Evolutionary conservation across 331 rosid species (phyloP), one percentile per base, ranked within the genome.

Genomic region (Pyracantha coccinea): DNA sequence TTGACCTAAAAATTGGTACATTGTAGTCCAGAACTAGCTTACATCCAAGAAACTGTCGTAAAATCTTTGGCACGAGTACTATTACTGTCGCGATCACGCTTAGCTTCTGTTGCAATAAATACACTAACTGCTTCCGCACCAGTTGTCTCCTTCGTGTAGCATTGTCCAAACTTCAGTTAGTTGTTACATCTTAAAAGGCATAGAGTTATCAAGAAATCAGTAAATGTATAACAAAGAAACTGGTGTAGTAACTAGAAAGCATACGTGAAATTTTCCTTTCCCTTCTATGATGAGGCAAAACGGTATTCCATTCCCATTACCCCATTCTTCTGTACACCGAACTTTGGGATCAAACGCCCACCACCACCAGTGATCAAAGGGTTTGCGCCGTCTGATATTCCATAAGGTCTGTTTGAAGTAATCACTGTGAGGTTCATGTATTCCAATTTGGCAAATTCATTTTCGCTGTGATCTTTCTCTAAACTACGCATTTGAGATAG

Each of bases 381-480:
- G n/a, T 77, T 77, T 47, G 81, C 52, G 45, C 76, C 81, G 12
- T 77, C 81, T 47, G 77, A 71, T 3, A 63, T 52, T 23, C 81
- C 72, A 24, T 62, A 70, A 61, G 76, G 81, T 33, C 4, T 7
- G 21, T 77, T 77, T 13, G 72, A 70, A 13, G 76, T 77, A 12
- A 77, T 27, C 19, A 77, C 66, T 13, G 81, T 31, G 15, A 77
- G 32, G 41, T 77, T 62, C 76, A 62, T 52, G n/a, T 62, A 70
- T 50, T 77, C 75, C 81, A 60, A 50, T 45, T 69, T 69, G 0
- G 71, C 58, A 70, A 77, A 70, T 24, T 70, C 76, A 62, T 77
- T 70, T 54, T 47, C 71, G 31, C 15, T 61, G 16, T 29, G 27
- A 19, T 58, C 32, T 19, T 14, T 47, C 13, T 32, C 29, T n/a